Percentiles rank a stretch among this genome's conserved stretches.
Evolutionary conservation across 768 basidiomycete species (phyloP).

Genomic region (Chiua virens): DNA sequence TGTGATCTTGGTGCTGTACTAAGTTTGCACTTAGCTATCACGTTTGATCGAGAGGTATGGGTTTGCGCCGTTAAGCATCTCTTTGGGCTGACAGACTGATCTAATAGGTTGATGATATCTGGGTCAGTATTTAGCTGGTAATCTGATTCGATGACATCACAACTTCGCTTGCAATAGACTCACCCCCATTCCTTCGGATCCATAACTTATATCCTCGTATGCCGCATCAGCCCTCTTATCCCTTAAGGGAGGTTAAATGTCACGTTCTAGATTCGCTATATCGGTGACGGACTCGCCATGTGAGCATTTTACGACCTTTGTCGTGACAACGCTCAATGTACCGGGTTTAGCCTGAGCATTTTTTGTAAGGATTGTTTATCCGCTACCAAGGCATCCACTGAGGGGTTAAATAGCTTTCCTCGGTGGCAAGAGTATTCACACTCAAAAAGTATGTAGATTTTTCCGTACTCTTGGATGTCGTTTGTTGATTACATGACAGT

Average conservation of each 20-base stretch:
- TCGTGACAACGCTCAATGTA: neutral
- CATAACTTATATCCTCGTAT: slow-evolving; percentile 18
- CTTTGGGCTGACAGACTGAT: neutral
- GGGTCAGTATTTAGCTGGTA: slow-evolving; percentile 7
- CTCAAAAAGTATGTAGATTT: slow-evolving; percentile 4
- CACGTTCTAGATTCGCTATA: slow-evolving; percentile 21
- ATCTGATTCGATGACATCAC: neutral
- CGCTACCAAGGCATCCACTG: neutral
- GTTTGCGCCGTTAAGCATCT: neutral
- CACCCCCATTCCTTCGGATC: slow-evolving; percentile 8
- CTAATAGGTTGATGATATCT: slow-evolving; percentile 18
- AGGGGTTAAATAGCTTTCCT: slow-evolving; percentile 11
- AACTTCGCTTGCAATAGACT: slow-evolving; percentile 3
- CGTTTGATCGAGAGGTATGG: slow-evolving; percentile 15
- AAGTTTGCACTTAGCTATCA: slow-evolving; percentile 8
- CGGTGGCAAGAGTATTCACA: neutral
- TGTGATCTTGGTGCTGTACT: neutral
- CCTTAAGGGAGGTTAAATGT: neutral
- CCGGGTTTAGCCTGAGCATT: slow-evolving; percentile 7
- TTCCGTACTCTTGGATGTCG: neutral
- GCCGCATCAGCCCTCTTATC: neutral
- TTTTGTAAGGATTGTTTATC: neutral
- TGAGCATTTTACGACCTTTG: slow-evolving; percentile 1
- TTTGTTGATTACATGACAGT: slow-evolving; percentile 9
- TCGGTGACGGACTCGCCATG: slow-evolving; percentile 21